These are phyloP conservation scores for Chaetothyriales sp. DNA, from an alignment of 2,329 filamentous ascomycete species.

Conservation along the genomic window DNA sequence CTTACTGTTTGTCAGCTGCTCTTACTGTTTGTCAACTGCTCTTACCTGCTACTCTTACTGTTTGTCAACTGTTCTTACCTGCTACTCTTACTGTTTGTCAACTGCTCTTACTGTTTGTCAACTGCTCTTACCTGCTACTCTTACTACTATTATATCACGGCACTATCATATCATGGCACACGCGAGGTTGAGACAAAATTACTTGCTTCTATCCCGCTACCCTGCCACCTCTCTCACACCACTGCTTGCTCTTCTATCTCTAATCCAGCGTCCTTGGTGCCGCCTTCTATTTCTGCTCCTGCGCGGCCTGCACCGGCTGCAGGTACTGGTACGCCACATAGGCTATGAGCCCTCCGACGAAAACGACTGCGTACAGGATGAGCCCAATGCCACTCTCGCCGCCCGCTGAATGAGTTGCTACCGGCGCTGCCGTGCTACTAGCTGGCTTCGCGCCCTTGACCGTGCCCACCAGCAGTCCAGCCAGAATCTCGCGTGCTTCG, in stretches of 20 bases:
- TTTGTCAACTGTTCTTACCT: too few relatives aligned
- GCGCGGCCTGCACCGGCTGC: constrained; percentile 38
- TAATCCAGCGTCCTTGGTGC: background rate
- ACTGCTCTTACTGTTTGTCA: too few relatives aligned
- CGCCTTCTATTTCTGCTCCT: constrained; percentile 21
- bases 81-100: too few relatives aligned
- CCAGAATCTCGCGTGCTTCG: constrained; percentile 89
- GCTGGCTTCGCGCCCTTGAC: constrained; percentile 71
- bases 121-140: too few relatives aligned
- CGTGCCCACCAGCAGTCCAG: constrained; percentile 57
- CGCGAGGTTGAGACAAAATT: too few relatives aligned
- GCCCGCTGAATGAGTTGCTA: constrained; percentile 27
- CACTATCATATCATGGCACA: too few relatives aligned
- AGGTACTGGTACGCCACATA: constrained; percentile 80
- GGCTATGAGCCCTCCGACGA: constrained; percentile 61
- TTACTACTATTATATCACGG: too few relatives aligned
- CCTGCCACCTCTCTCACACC: too few relatives aligned
- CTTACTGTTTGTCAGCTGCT: too few relatives aligned
- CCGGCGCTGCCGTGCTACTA: constrained; percentile 44
- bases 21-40: too few relatives aligned
- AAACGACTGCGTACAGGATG: constrained; percentile 66
- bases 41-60: too few relatives aligned
- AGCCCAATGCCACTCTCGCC: constrained; percentile 51
- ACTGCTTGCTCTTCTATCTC: background rate
- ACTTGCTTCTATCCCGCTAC: too few relatives aligned